A percentile compares a stretch with the other conserved stretches of the same genome.
phyloP scores from a whole-genome alignment of 176 grass and related monocot species.

The Pharus latifolius region DNA sequence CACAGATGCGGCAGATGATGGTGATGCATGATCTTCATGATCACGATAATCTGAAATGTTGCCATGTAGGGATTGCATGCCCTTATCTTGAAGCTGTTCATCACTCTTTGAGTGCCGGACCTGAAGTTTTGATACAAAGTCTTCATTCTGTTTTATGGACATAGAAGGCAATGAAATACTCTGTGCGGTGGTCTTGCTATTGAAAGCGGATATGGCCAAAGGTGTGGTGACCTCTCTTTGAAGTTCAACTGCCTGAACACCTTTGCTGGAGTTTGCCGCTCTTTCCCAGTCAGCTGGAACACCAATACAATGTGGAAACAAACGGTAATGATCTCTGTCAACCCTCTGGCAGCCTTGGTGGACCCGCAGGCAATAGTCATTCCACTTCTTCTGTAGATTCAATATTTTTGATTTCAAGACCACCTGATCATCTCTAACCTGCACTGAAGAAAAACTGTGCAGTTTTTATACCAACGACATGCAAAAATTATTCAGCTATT shows the following conservation, averaged over 20 bases:
- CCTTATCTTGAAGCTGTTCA: constrained; percentile 32
- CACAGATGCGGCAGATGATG: constrained; percentile 46
- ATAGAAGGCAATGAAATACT: constrained; percentile 49
- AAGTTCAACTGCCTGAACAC: constrained; percentile 2
- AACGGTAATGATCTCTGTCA: constrained; percentile 18
- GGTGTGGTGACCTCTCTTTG: constrained; percentile 19
- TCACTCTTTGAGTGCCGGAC: constrained; percentile 50
- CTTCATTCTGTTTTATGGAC: constrained; percentile 42
- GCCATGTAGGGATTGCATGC: constrained; percentile 5
- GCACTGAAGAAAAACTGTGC: constrained; percentile 64
- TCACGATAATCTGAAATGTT: neutral
- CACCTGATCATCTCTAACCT: constrained; percentile 69
- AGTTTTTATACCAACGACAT: constrained; percentile 44
- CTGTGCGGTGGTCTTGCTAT: constrained; percentile 11
- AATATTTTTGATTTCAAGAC: constrained; percentile 52
- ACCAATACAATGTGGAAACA: constrained; percentile 24
- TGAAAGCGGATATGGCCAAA: constrained; percentile 14
- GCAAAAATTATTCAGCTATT: constrained; percentile 7
- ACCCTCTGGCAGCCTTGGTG: constrained; percentile 38
- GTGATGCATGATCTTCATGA: constrained; percentile 29
- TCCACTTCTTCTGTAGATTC: constrained; percentile 81
- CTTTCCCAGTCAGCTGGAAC: constrained; percentile 23
- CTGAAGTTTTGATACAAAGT: constrained; percentile 44
- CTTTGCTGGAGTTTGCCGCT: constrained; percentile 20
- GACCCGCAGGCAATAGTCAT: constrained; percentile 42